Percentiles rank a stretch among this genome's conserved stretches.
Conservation (phyloP, 208 protist species). For the Leishmania arabica region DNA sequence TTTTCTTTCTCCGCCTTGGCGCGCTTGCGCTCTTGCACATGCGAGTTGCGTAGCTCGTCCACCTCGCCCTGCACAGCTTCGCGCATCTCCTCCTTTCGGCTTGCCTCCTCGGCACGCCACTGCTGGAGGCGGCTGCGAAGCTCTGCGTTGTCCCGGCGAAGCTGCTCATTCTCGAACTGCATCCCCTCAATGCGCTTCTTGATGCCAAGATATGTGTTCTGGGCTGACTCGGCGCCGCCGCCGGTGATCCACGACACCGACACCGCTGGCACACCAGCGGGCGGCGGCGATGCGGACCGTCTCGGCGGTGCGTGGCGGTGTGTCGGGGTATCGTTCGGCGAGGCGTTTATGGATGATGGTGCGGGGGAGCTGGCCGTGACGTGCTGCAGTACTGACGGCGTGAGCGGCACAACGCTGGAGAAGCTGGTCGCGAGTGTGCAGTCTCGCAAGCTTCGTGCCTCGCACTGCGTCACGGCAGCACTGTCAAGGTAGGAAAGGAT, state of each 20-base stretch:
- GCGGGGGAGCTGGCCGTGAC: conserved; percentile 28
- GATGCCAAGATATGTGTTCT: conserved; percentile 78
- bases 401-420: conserved; percentile 35
- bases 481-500: conserved; percentile 84
- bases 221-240: conserved; percentile 36
- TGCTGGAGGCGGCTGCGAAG: conserved; percentile 46
- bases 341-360: conserved; percentile 10
- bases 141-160: conserved; percentile 75
- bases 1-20: conserved; percentile 36
- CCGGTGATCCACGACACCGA: conserved; percentile 24
- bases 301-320: not conserved
- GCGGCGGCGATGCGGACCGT: not conserved
- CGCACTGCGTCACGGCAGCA: conserved; percentile 1
- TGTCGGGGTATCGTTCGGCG: not conserved
- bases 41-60: conserved; percentile 41
- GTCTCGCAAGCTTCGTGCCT: conserved; percentile 5
- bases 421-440: conserved; percentile 17
- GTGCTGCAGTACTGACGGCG: conserved; percentile 35
- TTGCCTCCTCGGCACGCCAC: conserved; percentile 42
- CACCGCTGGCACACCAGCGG: not conserved
- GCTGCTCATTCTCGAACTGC: conserved; percentile 72
- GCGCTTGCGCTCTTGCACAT: conserved; percentile 36
- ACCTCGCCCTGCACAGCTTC: conserved; percentile 43
- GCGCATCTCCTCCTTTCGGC: conserved; percentile 38
- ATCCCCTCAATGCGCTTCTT: conserved; percentile 80